Conservation (phyloP, 2,329 filamentous ascomycete genomes). For the Fusarium subglutinans region DNA sequence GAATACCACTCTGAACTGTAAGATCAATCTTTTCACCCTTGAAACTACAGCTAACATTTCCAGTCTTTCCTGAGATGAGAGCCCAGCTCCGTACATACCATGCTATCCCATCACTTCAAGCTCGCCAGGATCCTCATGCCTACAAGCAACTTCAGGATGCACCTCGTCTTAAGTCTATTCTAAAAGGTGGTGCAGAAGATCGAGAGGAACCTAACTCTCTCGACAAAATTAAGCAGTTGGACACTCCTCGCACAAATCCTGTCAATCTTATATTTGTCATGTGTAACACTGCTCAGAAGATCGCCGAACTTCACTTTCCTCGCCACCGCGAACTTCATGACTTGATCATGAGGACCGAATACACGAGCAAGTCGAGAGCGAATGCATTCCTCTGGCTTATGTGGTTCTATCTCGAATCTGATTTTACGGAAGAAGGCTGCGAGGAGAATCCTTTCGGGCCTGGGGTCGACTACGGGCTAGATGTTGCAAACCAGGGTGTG, state of each 20-base stretch:
- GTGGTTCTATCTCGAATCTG: conserved; percentile 98
- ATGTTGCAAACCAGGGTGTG: conserved; percentile 74
- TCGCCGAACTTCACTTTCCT: conserved; percentile 93
- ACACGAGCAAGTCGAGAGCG: conserved; percentile 84
- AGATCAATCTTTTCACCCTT: conserved; percentile 44
- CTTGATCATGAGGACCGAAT: conserved; percentile 88
- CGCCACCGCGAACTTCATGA: conserved; percentile 92
- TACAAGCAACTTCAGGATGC: conserved; percentile 99
- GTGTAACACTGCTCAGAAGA: conserved; percentile 86
- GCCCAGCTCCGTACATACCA: conserved; percentile 97
- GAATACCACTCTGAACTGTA: conserved; percentile 99
- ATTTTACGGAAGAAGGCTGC: conserved; percentile 89
- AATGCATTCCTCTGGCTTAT: conserved; percentile 95
- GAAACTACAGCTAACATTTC: conserved; percentile 17
- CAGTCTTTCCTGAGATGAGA: conserved; percentile 99
- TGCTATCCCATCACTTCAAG: conserved; percentile 94
- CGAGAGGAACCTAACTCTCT: conserved; percentile 82
- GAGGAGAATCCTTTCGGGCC: conserved; percentile 89
- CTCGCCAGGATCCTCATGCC: conserved; percentile 91
- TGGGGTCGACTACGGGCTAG: conserved; percentile 71
- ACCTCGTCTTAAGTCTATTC: conserved; percentile 92
- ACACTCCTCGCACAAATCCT: conserved; percentile 84
- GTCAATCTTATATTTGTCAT: conserved; percentile 98
- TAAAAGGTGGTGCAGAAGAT: conserved; percentile 96
- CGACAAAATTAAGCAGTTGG: conserved; percentile 76